Base-by-base conservation (phyloP, 805 yeast genomes). In the Metschnikowia picachoensis region DNA sequence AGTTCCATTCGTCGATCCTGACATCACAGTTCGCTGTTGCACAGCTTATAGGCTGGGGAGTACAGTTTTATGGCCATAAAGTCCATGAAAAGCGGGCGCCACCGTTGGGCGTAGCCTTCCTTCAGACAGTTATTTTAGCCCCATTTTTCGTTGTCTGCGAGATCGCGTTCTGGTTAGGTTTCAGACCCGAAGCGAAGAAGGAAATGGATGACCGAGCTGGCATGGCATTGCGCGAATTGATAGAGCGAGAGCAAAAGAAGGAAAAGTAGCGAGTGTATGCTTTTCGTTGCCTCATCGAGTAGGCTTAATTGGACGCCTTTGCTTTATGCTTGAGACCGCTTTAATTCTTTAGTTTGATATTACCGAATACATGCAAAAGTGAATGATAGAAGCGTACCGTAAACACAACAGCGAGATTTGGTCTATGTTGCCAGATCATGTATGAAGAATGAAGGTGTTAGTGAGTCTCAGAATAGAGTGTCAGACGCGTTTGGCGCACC, bases 111-210 rank as follows among this genome's bases (percentile, higher is more conserved):
- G 96, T 90, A 58, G 91, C 84, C 60, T 68, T 89, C 37, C 67
- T 83, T 5, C 97, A 90, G 60, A 94, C 97, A 4, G 62, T 92
- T 15, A 89, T 92, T 0, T 70, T 91, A 51, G 98, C 98, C 1
- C 98, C 98, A 1, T 89, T 79, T 59, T 91, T 92, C 61, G 95
- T 90, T 4, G 69, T 83, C 12, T 87, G 83, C 62, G 98, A 94
- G 62, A 59, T 84, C 3, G 74, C 87, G 12, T 87, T 88, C 57
- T 62, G 68, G 46, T 55, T 82, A n/a, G 97, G 97, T 0, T 77
- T 67, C 58, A 73, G 80, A 55, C 64, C 63, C 43, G 79, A 76
- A 25, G 63, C 84, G 44, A 72, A 80, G 49, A 70, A 66, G 46
- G 56, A 60, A 6, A 79, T 85, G 74, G 74, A 77, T 46, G 64